Conservation (phyloP, 805 yeast species). For the Kurtzmaniella cleridarum region DNA sequence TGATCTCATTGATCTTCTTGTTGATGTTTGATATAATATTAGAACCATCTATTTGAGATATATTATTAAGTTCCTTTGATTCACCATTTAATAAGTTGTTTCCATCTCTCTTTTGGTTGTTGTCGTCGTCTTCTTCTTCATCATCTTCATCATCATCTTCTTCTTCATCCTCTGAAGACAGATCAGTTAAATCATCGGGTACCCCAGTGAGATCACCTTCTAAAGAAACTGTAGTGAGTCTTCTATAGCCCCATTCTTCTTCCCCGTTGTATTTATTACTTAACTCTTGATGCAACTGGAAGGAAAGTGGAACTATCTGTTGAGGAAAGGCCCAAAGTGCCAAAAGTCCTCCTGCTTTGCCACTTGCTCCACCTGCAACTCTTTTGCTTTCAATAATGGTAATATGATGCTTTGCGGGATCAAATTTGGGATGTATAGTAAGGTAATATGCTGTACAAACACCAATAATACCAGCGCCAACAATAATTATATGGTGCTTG, state of each 20-base stretch:
- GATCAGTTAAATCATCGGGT: conserved; percentile 15
- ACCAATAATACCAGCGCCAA: conserved; percentile 95
- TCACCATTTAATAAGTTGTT: neutral
- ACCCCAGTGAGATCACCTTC: conserved; percentile 67
- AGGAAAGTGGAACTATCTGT: conserved; percentile 85
- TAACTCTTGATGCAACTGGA: conserved; percentile 77
- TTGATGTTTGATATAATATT: too few relatives aligned
- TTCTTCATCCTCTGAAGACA: conserved; percentile 16
- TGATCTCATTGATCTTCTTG: too few relatives aligned
- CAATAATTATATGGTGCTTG: conserved; percentile 74
- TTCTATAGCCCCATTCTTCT: conserved; percentile 86
- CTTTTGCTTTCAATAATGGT: conserved; percentile 83
- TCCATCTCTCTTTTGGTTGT: neutral
- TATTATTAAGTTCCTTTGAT: too few relatives aligned
- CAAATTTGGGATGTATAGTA: conserved; percentile 76
- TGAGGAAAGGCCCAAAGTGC: conserved; percentile 98
- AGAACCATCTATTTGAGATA: too few relatives aligned
- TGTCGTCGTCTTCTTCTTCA: neutral
- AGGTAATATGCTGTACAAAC: conserved; percentile 90
- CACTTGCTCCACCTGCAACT: conserved; percentile 96
- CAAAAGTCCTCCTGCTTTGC: conserved; percentile 93
- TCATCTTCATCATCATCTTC: conserved; percentile 2
- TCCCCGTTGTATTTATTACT: conserved; percentile 79
- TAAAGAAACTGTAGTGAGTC: conserved; percentile 77
- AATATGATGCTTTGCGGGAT: conserved; percentile 68